These are phyloP conservation scores for Botryotinia convoluta DNA, from an alignment of 2,329 filamentous ascomycete species.

Conservation along the genomic window DNA sequence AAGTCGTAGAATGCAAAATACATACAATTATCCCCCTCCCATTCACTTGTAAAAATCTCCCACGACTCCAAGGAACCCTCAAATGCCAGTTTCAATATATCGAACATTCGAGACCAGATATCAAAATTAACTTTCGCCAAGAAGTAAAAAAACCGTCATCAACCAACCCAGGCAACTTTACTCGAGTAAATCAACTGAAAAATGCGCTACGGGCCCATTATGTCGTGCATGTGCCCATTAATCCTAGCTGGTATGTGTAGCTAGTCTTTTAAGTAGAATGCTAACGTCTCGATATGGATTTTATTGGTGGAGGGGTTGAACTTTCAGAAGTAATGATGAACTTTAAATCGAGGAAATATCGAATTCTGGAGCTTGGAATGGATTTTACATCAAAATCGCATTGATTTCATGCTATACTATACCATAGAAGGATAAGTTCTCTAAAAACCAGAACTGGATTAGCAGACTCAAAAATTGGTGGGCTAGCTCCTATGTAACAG, in stretches of 20 bases:
- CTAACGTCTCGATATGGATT: background rate
- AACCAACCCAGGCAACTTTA: background rate
- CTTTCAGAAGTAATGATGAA: background rate
- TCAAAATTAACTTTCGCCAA: background rate
- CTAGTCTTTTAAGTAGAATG: background rate
- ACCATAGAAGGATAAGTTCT: background rate
- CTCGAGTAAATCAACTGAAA: background rate
- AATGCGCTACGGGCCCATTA: background rate
- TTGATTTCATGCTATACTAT: background rate
- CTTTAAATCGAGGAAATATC: background rate
- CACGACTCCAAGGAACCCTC: background rate
- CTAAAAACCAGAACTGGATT: background rate
- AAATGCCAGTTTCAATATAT: background rate
- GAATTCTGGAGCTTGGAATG: background rate
- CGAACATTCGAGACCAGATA: background rate
- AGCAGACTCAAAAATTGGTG: background rate
- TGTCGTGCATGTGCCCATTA: background rate
- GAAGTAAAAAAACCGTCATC: background rate
- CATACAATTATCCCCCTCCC: fast-evolving
- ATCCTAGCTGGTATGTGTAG: background rate
- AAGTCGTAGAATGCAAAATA: background rate
- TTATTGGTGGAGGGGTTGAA: background rate
- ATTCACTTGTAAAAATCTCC: background rate
- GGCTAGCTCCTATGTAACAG: background rate
- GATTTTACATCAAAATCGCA: background rate